phyloP scores from a whole-genome alignment of 2,329 filamentous ascomycete species.

The Aspergillus candidus region DNA sequence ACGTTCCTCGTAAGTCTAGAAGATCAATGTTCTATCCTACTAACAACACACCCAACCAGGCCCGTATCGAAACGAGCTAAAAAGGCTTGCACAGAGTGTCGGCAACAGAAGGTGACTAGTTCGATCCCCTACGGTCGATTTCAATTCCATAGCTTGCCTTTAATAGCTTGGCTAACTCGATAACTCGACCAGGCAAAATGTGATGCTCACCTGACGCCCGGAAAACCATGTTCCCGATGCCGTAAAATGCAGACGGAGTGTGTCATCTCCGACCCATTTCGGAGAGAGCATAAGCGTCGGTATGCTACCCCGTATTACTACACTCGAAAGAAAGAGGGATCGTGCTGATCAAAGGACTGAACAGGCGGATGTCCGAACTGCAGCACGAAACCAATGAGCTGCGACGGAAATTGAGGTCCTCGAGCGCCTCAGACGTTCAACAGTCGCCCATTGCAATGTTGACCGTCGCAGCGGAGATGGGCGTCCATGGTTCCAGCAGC shows the following conservation, averaged over 20 bases:
- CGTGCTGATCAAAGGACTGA: not conserved
- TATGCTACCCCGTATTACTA: constrained; percentile 11
- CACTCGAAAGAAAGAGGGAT: not conserved
- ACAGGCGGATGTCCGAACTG: constrained; percentile 33
- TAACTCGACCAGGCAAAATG: constrained; percentile 28
- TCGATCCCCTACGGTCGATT: not conserved
- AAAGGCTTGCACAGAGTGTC: constrained; percentile 40
- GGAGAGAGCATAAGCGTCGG: constrained; percentile 39
- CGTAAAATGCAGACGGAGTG: constrained; percentile 31
- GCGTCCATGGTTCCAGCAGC: constrained; percentile 12
- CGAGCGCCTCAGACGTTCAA: constrained; percentile 16
- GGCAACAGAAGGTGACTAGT: constrained; percentile 37
- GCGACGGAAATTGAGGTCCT: constrained; percentile 27
- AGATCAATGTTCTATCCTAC: not conserved
- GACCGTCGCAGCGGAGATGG: constrained; percentile 29
- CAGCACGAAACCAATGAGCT: constrained; percentile 35
- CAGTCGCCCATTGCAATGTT: constrained; percentile 23
- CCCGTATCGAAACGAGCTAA: constrained; percentile 27
- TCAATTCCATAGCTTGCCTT: too few species aligned
- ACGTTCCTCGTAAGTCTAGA: not conserved
- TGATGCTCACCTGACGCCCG: constrained; percentile 33
- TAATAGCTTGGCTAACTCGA: too few species aligned
- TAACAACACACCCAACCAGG: constrained; percentile 13
- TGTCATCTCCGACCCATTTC: constrained; percentile 39
- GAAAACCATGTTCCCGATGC: constrained; percentile 35